Evolutionary conservation across 2,329 filamentous ascomycete species (phyloP).

Genomic region (Fusarium algeriense): DNA sequence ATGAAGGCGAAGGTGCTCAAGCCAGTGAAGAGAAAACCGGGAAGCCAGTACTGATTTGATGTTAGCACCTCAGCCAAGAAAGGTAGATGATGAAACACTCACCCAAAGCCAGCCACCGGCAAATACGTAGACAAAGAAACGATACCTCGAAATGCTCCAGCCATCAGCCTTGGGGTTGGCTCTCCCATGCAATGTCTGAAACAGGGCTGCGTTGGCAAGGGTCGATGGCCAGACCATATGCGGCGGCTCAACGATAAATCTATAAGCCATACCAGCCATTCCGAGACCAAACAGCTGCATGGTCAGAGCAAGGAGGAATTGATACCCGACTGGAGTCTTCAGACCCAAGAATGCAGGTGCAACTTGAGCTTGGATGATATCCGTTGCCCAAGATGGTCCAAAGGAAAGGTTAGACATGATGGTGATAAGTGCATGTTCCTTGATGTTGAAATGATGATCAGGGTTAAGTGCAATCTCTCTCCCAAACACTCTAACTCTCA

Average conservation of each 20-base stretch:
- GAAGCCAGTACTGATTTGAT: background rate
- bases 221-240: constrained; percentile 11
- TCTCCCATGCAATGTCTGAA: constrained; percentile 6
- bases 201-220: background rate
- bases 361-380: constrained; percentile 5
- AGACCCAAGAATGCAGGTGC: background rate
- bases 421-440: background rate
- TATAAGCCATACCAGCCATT: constrained; percentile 9
- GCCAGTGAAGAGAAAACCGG: background rate
- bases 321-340: background rate
- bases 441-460: constrained; percentile 8
- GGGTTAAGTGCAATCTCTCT: background rate
- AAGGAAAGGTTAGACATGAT: constrained; percentile 12
- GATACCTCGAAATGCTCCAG: background rate
- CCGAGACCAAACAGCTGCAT: constrained; percentile 10
- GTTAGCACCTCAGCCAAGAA: background rate
- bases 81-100: background rate
- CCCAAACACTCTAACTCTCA: background rate
- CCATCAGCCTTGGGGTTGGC: constrained; percentile 3
- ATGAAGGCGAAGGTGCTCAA: constrained; percentile 1
- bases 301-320: background rate
- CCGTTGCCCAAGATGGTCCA: background rate
- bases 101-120: constrained; percentile 2
- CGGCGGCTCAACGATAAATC: constrained; percentile 7
- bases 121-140: background rate